Evolutionary conservation across 352 stramenopile genomes (phyloP).

Genomic region (Pilasporangium apinafurcum): DNA sequence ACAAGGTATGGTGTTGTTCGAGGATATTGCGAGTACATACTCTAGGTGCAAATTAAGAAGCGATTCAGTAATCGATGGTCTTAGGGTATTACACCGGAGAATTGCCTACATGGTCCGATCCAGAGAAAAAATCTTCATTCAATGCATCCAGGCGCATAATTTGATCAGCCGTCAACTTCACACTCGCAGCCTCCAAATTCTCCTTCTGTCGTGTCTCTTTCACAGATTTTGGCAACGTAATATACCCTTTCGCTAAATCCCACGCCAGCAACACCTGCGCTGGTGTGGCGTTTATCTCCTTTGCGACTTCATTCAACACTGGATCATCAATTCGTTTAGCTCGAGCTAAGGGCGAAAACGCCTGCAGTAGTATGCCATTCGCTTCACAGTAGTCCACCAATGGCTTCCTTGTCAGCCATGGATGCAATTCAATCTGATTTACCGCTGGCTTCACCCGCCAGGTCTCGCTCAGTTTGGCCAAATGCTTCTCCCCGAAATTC

Average conservation of each 20-base stretch:
- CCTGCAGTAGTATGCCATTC: constrained; percentile 31
- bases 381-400: constrained; percentile 49
- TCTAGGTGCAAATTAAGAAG: no score
- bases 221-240: constrained; percentile 46
- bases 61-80: no score
- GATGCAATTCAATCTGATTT: constrained; percentile 75
- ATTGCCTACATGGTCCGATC: constrained; percentile 28
- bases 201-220: constrained; percentile 31
- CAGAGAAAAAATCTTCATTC: constrained; percentile 26
- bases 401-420: constrained; percentile 43
- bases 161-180: constrained; percentile 24
- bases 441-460: constrained; percentile 44
- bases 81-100: constrained; percentile 26
- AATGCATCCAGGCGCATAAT: constrained; percentile 25
- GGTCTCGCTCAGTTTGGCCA: constrained; percentile 56
- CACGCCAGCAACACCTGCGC: constrained; percentile 46
- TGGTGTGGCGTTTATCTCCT: constrained; percentile 17
- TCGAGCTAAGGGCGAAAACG: constrained; percentile 40
- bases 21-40: no score
- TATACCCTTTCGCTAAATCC: constrained; percentile 28
- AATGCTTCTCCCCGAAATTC: background rate
- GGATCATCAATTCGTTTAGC: constrained; percentile 32
- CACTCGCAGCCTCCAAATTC: constrained; percentile 29
- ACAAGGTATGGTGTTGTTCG: no score
- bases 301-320: constrained; percentile 23